Conservation (phyloP, 148 eudicot genomes). For the Rhododendron simsii region DNA sequence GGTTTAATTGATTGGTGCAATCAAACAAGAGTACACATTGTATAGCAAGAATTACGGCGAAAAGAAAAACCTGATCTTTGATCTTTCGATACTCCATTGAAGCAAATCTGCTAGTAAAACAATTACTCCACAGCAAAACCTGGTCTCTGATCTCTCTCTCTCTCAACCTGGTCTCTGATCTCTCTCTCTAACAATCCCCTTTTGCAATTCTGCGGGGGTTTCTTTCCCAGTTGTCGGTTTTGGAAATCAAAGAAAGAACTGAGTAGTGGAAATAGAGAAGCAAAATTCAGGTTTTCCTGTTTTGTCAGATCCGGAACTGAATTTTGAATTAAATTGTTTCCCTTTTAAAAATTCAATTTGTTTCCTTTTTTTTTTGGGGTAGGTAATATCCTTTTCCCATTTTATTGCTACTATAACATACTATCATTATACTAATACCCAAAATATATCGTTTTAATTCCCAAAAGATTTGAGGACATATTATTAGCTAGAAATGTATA, state of each 20-base stretch:
- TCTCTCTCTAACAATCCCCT: neutral
- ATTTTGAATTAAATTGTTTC: neutral
- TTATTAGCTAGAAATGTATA: neutral
- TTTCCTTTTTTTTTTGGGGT: neutral
- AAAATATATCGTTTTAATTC: neutral
- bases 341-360: neutral
- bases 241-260: neutral
- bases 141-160: constrained; percentile 17
- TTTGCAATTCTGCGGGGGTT: neutral
- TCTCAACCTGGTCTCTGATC: constrained; percentile 53
- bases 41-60: neutral
- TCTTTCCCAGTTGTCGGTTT: neutral
- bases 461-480: neutral
- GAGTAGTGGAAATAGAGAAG: too few species aligned
- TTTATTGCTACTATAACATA: neutral
- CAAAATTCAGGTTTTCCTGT: too few species aligned
- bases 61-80: constrained; percentile 60
- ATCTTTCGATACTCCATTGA: constrained; percentile 82
- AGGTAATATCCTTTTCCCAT: neutral
- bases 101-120: neutral
- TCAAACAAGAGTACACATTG: neutral
- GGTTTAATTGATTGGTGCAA: neutral
- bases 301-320: too few species aligned
- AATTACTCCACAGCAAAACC: too few species aligned
- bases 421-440: neutral